Base-by-base conservation (phyloP, 352 stramenopile species). In the Globisporangium camurandrum region DNA sequence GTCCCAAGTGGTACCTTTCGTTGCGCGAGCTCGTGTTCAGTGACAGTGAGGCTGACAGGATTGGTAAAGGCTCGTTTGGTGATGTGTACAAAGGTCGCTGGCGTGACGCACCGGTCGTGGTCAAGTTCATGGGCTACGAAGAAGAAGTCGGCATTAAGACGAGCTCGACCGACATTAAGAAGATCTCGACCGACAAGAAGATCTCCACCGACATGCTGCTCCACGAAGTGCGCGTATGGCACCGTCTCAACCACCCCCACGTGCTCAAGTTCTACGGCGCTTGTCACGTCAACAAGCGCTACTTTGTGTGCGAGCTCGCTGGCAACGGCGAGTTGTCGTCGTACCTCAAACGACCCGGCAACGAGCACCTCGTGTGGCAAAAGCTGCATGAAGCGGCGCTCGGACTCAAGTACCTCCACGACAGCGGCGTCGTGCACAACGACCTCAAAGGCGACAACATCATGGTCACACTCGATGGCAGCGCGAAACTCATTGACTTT, bases 371-470 rank as follows among this genome's bases (percentile, higher is more conserved):
- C 2, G 36, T 22, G 36, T 41, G 36, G 17, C 2, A 24, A 5
- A 41, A 41, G 17, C 36, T 41, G 2, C 17, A 24, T 9, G 36
- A 41, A 41, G 36, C 36, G 1, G 36, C 36, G 17, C 36, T 41
- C 36, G 36, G 36, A 41, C 36, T 41, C 14, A 7, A 41, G 36
- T 41, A 41, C 36, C 36, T 41, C 16, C 36, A 41, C 36, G n/a
- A 8, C 16, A 20, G 12, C 17, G 3, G 8, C 36, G 36, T 41
- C 16, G 36, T n/a, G 36, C 60, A 67, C 40, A 55, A 42, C 23
- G 56, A 64, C 17, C 47, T 64, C 19, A 64, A 61, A 23, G 46
- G 47, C 44, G 57, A 64, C 48, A 54, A 63, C 26, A 54, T 64
- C 19, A 40, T 67, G 40, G 44, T 64, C 39, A n/a, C 2, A 1